Conservation (phyloP, 1,139 yeast species). For the Yamadazyma mexicana region DNA sequence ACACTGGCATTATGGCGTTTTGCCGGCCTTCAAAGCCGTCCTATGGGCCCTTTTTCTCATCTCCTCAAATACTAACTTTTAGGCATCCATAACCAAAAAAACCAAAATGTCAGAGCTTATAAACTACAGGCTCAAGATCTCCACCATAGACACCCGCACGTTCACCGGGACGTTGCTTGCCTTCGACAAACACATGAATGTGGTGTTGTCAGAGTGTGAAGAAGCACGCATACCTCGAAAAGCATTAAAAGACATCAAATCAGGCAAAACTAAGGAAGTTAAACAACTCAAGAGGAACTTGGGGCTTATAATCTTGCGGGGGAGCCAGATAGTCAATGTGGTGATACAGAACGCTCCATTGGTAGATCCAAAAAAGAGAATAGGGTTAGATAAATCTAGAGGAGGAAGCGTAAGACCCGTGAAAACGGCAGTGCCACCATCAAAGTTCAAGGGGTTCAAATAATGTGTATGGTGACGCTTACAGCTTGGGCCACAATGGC, state of each 20-base stretch:
- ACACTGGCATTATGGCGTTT: no score
- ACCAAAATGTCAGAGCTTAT: constrained; percentile 68
- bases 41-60: background rate
- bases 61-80: background rate
- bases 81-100: constrained; percentile 29
- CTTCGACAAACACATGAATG: constrained; percentile 85
- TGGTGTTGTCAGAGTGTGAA: constrained; percentile 82
- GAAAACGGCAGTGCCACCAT: constrained; percentile 26
- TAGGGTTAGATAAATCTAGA: constrained; percentile 44
- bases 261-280: constrained; percentile 18
- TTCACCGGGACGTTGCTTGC: constrained; percentile 82
- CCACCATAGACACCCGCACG: constrained; percentile 72
- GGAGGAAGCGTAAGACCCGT: constrained; percentile 50
- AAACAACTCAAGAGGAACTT: constrained; percentile 67
- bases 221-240: constrained; percentile 77
- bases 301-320: constrained; percentile 83
- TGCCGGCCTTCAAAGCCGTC: background rate
- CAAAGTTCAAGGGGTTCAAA: constrained; percentile 13
- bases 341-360: constrained; percentile 81
- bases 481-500: no score
- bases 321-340: constrained; percentile 84
- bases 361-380: constrained; percentile 42
- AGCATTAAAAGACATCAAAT: constrained; percentile 42
- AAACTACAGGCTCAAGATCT: constrained; percentile 70
- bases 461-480: background rate